These are phyloP conservation scores for Naganishia liquefaciens DNA, from an alignment of 1,284 basidiomycete species.

Conservation along the genomic window DNA sequence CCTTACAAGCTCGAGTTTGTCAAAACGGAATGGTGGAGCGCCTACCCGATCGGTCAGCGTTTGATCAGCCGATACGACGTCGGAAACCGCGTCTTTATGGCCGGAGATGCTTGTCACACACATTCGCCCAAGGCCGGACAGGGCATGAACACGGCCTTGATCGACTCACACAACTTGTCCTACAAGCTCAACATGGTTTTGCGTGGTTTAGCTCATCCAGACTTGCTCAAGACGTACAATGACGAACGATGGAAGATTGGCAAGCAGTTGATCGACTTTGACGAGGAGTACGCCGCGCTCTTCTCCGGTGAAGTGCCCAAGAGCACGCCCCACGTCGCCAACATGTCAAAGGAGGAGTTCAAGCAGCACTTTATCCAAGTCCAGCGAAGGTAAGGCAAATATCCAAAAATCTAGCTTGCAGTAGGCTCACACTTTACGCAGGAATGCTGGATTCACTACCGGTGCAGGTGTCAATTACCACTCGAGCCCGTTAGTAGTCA, in stretches of 20 bases:
- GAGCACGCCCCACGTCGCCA: constrained; percentile 59
- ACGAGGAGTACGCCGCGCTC: constrained; percentile 69
- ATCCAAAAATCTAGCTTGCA: constrained; percentile 40
- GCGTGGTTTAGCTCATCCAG: constrained; percentile 49
- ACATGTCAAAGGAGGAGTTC: constrained; percentile 68
- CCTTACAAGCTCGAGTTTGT: constrained; percentile 46
- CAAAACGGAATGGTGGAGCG: constrained; percentile 48
- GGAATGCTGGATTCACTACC: constrained; percentile 58
- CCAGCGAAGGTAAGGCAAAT: constrained; percentile 56
- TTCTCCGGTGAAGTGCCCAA: constrained; percentile 74
- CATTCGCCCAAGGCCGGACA: constrained; percentile 48
- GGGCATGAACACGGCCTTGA: constrained; percentile 47
- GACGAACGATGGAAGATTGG: constrained; percentile 38
- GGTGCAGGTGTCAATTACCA: constrained; percentile 50
- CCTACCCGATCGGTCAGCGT: constrained; percentile 50
- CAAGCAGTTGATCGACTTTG: constrained; percentile 74
- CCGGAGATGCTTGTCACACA: constrained; percentile 47
- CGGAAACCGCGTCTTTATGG: constrained; percentile 43
- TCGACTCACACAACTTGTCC: constrained; percentile 50
- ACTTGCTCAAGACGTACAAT: constrained; percentile 52
- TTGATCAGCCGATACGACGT: constrained; percentile 37
- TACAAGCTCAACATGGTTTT: constrained; percentile 60
- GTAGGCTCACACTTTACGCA: constrained; percentile 59
- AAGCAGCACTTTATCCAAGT: constrained; percentile 34
- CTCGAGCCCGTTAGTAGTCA: constrained; percentile 21